Evolutionary conservation across 1,284 basidiomycete species (phyloP).

Genomic region (Phellopilus nigrolimitatus): DNA sequence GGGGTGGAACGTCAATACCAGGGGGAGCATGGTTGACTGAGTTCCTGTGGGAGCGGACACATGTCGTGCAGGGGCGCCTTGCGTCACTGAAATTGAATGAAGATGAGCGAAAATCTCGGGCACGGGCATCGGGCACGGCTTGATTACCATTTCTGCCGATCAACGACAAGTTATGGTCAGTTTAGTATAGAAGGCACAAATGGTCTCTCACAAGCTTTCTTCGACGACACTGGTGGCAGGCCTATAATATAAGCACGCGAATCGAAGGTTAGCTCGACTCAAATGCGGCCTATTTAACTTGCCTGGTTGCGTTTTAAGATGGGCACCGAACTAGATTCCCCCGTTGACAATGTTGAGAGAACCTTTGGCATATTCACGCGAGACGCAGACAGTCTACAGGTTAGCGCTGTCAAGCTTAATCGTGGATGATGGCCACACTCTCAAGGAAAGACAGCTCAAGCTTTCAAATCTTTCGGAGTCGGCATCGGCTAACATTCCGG

Average conservation of each 20-base stretch:
- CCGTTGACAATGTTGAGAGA: neutral
- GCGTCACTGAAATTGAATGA: slow-evolving; percentile 52
- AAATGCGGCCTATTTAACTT: slow-evolving; percentile 29
- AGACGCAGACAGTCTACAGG: neutral
- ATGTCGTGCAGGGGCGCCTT: slow-evolving; percentile 31
- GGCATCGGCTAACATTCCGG: no score
- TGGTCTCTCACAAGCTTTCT: slow-evolving; percentile 59
- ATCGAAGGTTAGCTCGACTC: neutral
- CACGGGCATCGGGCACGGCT: slow-evolving; percentile 21
- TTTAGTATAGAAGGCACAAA: slow-evolving; percentile 8
- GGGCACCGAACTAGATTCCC: slow-evolving; percentile 38
- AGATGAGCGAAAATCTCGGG: slow-evolving; percentile 19
- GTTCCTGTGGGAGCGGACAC: slow-evolving; percentile 31
- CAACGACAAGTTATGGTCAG: slow-evolving; percentile 3
- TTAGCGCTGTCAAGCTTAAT: neutral
- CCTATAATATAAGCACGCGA: slow-evolving; percentile 23
- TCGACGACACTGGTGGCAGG: slow-evolving; percentile 55
- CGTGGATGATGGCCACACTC: no score
- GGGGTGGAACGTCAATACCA: slow-evolving; percentile 46
- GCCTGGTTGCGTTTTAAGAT: slow-evolving; percentile 55
- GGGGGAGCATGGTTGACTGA: slow-evolving; percentile 32
- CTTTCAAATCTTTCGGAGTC: no score
- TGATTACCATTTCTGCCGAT: slow-evolving; percentile 58
- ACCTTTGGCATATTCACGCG: slow-evolving; percentile 9
- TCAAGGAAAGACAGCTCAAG: no score